These are phyloP conservation scores for Tetrahymena elliotti DNA, from an alignment of 73 alveolate species.

Conservation along the genomic window DNA sequence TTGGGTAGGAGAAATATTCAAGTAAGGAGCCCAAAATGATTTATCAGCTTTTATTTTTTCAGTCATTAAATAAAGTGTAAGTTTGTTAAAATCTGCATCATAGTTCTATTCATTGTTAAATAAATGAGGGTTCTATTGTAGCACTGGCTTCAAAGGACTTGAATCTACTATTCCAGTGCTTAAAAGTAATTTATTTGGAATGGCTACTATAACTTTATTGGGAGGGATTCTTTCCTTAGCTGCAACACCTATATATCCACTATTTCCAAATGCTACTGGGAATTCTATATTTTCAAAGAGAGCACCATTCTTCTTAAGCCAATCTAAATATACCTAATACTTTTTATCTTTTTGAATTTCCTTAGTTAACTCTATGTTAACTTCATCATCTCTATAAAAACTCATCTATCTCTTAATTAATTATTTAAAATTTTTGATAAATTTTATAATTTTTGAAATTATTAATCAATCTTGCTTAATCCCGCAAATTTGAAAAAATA, in stretches of 20 bases:
- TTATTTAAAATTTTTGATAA: not conserved
- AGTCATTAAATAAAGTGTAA: not conserved
- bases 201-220: slow-evolving; percentile 28
- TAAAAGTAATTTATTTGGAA: slow-evolving; percentile 23
- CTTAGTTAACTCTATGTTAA: not conserved
- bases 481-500: not conserved
- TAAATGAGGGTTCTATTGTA: not conserved
- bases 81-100: not conserved
- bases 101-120: not conserved
- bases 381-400: not conserved
- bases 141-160: not conserved
- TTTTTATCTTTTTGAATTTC: not conserved
- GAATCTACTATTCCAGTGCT: not conserved
- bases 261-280: slow-evolving; percentile 18
- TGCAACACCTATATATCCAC: slow-evolving; percentile 9
- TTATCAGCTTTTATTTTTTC: not conserved
- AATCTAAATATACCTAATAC: not conserved
- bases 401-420: not conserved
- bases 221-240: slow-evolving; percentile 14
- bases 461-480: no score
- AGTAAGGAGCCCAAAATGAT: slow-evolving; percentile 3
- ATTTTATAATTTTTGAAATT: not conserved
- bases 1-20: not conserved
- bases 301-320: slow-evolving; percentile 35
- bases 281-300: slow-evolving; percentile 1